Evolutionary conservation across 495 filamentous ascomycete genomes (phyloP).

Genomic region (Neurospora sp.): DNA sequence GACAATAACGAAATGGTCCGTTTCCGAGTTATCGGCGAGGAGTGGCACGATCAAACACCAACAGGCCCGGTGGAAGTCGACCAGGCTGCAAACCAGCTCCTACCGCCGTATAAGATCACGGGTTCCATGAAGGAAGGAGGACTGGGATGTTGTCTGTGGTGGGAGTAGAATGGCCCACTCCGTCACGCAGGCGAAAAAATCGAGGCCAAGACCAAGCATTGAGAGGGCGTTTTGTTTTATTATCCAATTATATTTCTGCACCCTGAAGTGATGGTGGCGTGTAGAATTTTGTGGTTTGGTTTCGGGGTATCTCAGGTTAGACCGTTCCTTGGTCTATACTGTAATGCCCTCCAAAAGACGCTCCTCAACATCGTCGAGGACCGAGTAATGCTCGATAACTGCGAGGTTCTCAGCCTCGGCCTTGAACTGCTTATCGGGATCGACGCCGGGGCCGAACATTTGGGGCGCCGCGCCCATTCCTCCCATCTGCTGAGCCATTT

Average conservation of each 20-base stretch:
- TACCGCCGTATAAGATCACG: conserved; percentile 56
- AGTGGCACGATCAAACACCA: conserved; percentile 82
- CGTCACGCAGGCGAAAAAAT: neutral
- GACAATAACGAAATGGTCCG: conserved; percentile 83
- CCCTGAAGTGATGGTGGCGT: neutral
- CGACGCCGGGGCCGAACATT: conserved; percentile 88
- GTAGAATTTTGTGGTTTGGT: neutral
- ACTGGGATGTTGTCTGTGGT: conserved; percentile 45
- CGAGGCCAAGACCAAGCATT: neutral
- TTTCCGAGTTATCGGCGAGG: conserved; percentile 71
- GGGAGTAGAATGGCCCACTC: conserved; percentile 26
- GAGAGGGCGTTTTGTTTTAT: neutral
- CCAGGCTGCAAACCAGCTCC: conserved; percentile 8
- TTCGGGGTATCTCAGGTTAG: neutral
- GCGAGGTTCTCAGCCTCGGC: conserved; percentile 91
- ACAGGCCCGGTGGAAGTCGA: conserved; percentile 49
- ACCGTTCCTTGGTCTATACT: conserved; percentile 15
- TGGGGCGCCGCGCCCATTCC: conserved; percentile 24
- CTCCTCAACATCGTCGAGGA: conserved; percentile 78
- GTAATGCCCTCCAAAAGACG: conserved; percentile 55
- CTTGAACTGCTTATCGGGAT: conserved; percentile 87
- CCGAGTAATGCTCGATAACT: conserved; percentile 85
- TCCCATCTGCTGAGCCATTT: conserved; percentile 91
- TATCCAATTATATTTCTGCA: neutral
- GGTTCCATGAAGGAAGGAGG: conserved; percentile 48